These are phyloP conservation scores for Piromyces finnis DNA, from an alignment of 192 early-diverging fungal genomes.

Conservation along the genomic window DNA sequence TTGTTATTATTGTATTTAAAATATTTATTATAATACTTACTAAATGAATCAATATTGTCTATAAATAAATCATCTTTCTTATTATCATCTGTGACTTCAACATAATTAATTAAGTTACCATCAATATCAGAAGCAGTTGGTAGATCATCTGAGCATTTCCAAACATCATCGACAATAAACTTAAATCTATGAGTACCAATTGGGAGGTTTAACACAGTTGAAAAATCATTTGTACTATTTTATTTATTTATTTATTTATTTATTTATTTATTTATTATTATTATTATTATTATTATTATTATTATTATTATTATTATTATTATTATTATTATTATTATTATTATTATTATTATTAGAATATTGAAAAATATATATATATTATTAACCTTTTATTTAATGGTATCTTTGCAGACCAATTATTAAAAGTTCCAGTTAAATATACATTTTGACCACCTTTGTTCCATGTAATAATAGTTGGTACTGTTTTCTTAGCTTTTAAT, in stretches of 20 bases:
- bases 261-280: too few species aligned
- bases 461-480: slow-evolving; percentile 86
- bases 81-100: slow-evolving; percentile 66
- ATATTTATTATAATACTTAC: not conserved
- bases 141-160: slow-evolving; percentile 84
- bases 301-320: too few species aligned
- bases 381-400: slow-evolving; percentile 35
- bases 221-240: slow-evolving; percentile 51
- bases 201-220: slow-evolving; percentile 69
- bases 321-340: too few species aligned
- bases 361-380: too few species aligned
- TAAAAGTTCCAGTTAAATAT: slow-evolving; percentile 89
- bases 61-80: not conserved
- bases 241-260: not conserved
- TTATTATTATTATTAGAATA: too few species aligned
- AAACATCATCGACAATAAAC: slow-evolving; percentile 96
- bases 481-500: slow-evolving; percentile 12
- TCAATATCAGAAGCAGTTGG: slow-evolving; percentile 81
- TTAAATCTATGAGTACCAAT: slow-evolving; percentile 89
- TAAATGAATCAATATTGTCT: not conserved
- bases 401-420: slow-evolving; percentile 92
- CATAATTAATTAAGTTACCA: slow-evolving; percentile 89
- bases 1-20: too few species aligned
- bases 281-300: too few species aligned
- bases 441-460: slow-evolving; percentile 64